A percentile compares a stretch with the other conserved stretches of the same genome.
Evolutionary conservation across 78 protist species (phyloP).

Genomic region (Chrysochromulina parva): DNA sequence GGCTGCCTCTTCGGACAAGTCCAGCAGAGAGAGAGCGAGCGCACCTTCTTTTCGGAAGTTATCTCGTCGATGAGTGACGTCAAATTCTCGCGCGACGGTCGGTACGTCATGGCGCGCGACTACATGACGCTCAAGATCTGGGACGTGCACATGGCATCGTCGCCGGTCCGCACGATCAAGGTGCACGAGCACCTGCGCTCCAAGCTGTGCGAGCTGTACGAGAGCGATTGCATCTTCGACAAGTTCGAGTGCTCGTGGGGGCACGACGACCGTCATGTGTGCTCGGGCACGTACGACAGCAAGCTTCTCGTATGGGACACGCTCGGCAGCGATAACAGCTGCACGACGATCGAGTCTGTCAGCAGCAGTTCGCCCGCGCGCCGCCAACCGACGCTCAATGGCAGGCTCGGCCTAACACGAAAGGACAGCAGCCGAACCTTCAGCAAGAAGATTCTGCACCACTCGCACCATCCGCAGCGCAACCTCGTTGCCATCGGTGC

Average conservation of each 20-base stretch:
- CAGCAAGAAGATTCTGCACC: background rate
- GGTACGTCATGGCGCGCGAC: slow-evolving; percentile 87
- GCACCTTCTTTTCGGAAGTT: slow-evolving; percentile 91
- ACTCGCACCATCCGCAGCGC: background rate
- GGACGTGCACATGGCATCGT: slow-evolving; percentile 76
- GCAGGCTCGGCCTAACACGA: background rate
- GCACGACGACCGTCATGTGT: background rate
- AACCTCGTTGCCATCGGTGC: background rate
- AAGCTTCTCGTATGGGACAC: no score
- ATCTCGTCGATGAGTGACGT: slow-evolving; percentile 83
- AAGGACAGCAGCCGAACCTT: background rate
- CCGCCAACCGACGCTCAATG: background rate
- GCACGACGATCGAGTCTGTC: no score
- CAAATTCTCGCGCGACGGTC: slow-evolving; percentile 80
- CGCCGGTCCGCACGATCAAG: slow-evolving; percentile 73
- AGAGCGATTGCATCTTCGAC: background rate
- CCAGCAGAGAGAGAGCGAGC: slow-evolving; percentile 33
- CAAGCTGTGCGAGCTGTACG: slow-evolving; percentile 37
- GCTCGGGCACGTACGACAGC: no score
- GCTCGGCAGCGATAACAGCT: no score
- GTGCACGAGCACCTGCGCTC: slow-evolving; percentile 85
- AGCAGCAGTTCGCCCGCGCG: no score
- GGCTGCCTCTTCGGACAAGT: slow-evolving; percentile 4
- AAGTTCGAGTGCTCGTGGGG: background rate
- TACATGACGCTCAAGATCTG: slow-evolving; percentile 90